phyloP scores from a whole-genome alignment of 805 yeast species.

The Pichia californica region DNA sequence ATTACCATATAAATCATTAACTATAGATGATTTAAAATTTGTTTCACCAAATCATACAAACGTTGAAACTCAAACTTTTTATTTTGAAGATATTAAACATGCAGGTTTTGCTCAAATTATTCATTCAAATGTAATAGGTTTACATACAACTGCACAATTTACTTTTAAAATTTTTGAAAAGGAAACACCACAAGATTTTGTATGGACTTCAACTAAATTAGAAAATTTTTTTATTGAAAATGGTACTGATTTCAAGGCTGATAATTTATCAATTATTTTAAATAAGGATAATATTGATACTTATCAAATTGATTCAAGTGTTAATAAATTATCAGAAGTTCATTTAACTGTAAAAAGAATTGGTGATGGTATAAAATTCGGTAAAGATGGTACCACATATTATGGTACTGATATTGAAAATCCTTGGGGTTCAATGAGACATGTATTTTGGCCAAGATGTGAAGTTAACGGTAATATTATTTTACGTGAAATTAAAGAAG shows the following conservation, averaged over 20 bases:
- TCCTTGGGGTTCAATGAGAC: slow-evolving; percentile 99
- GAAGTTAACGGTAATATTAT: slow-evolving; percentile 57
- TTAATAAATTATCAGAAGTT: slow-evolving; percentile 61
- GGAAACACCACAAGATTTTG: slow-evolving; percentile 41
- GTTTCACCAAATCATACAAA: slow-evolving; percentile 69
- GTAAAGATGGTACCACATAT: slow-evolving; percentile 75
- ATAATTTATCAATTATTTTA: slow-evolving; percentile 58
- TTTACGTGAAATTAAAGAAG: slow-evolving; percentile 29
- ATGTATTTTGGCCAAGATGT: slow-evolving; percentile 93
- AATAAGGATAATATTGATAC: slow-evolving; percentile 37
- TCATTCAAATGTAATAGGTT: slow-evolving; percentile 85
- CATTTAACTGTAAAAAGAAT: slow-evolving; percentile 57
- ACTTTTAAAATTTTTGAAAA: slow-evolving; percentile 75
- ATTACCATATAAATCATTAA: slow-evolving; percentile 54
- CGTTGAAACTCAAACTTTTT: slow-evolving; percentile 94
- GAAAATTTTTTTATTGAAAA: slow-evolving; percentile 62
- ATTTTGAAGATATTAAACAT: slow-evolving; percentile 61
- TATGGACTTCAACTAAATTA: slow-evolving; percentile 91
- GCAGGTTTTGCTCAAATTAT: slow-evolving; percentile 91
- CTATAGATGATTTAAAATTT: slow-evolving; percentile 71
- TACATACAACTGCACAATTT: slow-evolving; percentile 87
- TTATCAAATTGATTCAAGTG: slow-evolving; percentile 55
- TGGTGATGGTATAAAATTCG: slow-evolving; percentile 83
- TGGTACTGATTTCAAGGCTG: slow-evolving; percentile 77
- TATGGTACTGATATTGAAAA: slow-evolving; percentile 78